Evolutionary conservation across 805 yeast genomes (phyloP).

Genomic region (Starmera caribaea): DNA sequence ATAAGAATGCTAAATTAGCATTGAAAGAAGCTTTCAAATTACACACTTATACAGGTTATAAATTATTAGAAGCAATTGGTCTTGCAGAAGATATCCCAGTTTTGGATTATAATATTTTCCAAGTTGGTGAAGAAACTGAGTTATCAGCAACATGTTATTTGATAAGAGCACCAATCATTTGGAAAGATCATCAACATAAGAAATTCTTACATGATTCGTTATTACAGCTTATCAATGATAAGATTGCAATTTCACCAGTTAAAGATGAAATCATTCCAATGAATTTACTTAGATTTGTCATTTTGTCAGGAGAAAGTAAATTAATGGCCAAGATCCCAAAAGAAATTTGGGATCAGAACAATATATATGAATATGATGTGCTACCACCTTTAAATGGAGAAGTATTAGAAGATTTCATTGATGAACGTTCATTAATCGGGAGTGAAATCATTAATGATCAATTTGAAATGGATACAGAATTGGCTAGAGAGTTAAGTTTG

Average conservation of each 20-base stretch:
- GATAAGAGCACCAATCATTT: constrained; percentile 42
- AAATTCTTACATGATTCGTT: constrained; percentile 39
- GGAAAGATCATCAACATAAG: constrained; percentile 40
- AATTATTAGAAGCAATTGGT: constrained; percentile 39
- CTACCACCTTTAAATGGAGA: constrained; percentile 54
- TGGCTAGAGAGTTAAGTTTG: constrained; percentile 17
- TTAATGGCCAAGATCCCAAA: constrained; percentile 64
- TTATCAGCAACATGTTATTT: constrained; percentile 49
- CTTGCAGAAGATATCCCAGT: constrained; percentile 20
- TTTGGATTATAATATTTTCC: constrained; percentile 14
- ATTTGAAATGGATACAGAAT: constrained; percentile 10
- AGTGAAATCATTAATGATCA: constrained; percentile 13
- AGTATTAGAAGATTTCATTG: constrained; percentile 23
- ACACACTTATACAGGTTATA: constrained; percentile 50
- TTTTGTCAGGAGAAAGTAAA: constrained; percentile 61
- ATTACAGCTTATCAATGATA: constrained; percentile 12
- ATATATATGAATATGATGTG: constrained; percentile 61
- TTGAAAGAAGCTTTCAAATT: constrained; percentile 39
- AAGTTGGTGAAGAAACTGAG: constrained; percentile 19
- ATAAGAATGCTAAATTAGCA: constrained; percentile 34
- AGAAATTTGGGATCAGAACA: constrained; percentile 48
- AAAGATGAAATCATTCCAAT: constrained; percentile 33
- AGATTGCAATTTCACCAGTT: constrained; percentile 7
- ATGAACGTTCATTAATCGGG: constrained; percentile 18
- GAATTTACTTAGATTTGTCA: constrained; percentile 57